phyloP scores from a whole-genome alignment of 1,284 basidiomycete genomes.

The Entoloma clypeatum region DNA sequence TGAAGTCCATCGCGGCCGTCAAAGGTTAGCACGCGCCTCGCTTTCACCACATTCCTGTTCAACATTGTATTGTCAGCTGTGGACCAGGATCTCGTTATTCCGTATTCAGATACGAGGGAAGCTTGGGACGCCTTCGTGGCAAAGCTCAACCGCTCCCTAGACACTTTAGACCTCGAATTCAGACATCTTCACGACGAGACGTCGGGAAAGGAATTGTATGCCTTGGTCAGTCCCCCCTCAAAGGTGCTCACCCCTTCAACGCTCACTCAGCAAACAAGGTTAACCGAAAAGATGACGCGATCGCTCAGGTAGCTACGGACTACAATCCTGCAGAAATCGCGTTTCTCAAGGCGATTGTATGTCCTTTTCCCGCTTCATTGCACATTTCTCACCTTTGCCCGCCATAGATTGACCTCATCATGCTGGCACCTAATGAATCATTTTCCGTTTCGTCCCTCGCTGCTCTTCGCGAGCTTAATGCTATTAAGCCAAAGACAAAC shows the following conservation, averaged over 20 bases:
- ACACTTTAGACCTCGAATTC: constrained; percentile 70
- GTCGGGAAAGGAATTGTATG: constrained; percentile 59
- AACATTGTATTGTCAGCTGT: constrained; percentile 37
- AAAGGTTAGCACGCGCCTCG: constrained; percentile 41
- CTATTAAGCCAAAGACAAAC: constrained; percentile 56
- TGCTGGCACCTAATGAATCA: constrained; percentile 69
- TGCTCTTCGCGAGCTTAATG: constrained; percentile 66
- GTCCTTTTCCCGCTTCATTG: constrained; percentile 22
- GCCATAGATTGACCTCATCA: constrained; percentile 79
- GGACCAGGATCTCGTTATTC: constrained; percentile 46
- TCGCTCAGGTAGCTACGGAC: constrained; percentile 80
- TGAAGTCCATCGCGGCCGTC: constrained; percentile 60
- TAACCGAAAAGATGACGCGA: constrained; percentile 71
- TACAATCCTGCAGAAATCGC: constrained; percentile 74
- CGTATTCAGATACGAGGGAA: constrained; percentile 37
- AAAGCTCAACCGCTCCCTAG: constrained; percentile 56
- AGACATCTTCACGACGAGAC: constrained; percentile 59
- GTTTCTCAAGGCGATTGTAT: constrained; percentile 77
- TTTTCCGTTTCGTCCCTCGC: constrained; percentile 75
- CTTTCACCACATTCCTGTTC: constrained; percentile 4
- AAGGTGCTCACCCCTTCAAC: not conserved
- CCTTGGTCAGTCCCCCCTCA: constrained; percentile 46
- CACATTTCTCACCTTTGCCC: constrained; percentile 8
- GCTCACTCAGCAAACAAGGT: constrained; percentile 42
- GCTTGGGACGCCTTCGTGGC: constrained; percentile 60